Evolutionary conservation across 2,329 filamentous ascomycete genomes (phyloP).

Genomic region (Emericellopsis atlantica): DNA sequence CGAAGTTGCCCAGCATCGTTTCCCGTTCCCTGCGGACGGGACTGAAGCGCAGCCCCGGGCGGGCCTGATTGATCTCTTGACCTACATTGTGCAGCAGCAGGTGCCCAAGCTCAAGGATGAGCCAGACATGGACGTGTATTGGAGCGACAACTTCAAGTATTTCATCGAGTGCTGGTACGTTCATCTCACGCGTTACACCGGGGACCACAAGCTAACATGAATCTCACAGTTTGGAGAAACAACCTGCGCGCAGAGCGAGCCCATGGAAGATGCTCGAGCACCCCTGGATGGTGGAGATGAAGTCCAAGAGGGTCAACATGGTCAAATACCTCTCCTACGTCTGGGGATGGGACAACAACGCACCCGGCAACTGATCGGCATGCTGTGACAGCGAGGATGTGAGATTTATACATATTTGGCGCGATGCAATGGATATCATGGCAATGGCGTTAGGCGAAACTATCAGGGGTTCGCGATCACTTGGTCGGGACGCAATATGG

Average conservation of each 20-base stretch:
- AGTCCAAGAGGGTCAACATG: slow-evolving; percentile 94
- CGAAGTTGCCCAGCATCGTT: slow-evolving; percentile 98
- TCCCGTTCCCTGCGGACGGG: slow-evolving; percentile 94
- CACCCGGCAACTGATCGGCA: too few species aligned
- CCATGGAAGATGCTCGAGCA: slow-evolving; percentile 99
- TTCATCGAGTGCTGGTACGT: slow-evolving; percentile 98
- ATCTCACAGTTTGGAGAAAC: slow-evolving; percentile 72
- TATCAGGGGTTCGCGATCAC: too few species aligned
- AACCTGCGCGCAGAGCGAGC: slow-evolving; percentile 72
- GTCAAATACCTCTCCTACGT: slow-evolving; percentile 84
- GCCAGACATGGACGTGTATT: slow-evolving; percentile 75
- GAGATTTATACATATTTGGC: too few species aligned
- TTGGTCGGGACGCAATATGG: too few species aligned
- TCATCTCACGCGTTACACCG: background rate
- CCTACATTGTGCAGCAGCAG: slow-evolving; percentile 91
- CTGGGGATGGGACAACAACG: slow-evolving; percentile 78
- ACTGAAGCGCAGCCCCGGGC: slow-evolving; percentile 91
- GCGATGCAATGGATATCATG: background rate
- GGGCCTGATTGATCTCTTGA: slow-evolving; percentile 86
- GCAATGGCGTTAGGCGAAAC: background rate
- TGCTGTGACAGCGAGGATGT: too few species aligned
- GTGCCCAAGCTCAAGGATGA: slow-evolving; percentile 96
- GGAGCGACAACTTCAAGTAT: slow-evolving; percentile 97
- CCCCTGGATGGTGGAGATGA: slow-evolving; percentile 98
- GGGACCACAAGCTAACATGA: background rate